Evolutionary conservation across 2,329 filamentous ascomycete species (phyloP).

Genomic region (Calonectria fujianensis): DNA sequence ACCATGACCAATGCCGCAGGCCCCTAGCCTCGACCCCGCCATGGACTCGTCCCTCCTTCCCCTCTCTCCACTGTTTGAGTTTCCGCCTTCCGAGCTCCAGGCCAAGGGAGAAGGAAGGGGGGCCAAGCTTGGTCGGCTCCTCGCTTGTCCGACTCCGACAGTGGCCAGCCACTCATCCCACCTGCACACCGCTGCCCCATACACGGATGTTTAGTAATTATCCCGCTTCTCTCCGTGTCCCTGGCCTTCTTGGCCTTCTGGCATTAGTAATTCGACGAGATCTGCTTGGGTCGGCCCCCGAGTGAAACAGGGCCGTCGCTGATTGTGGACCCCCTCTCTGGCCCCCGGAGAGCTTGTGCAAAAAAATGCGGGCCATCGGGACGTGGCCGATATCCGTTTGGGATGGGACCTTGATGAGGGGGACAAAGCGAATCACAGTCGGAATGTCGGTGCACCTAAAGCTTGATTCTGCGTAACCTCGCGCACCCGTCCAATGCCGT

Average conservation of each 20-base stretch:
- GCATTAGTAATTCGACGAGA: constrained; percentile 28
- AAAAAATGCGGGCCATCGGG: constrained; percentile 31
- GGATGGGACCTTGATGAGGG: constrained; percentile 16
- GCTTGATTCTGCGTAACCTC: not conserved
- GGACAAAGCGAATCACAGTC: not conserved
- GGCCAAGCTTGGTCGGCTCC: not conserved
- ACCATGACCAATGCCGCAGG: not conserved
- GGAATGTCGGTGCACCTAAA: not conserved
- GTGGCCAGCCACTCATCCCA: constrained; percentile 3
- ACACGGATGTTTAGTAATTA: constrained; percentile 22
- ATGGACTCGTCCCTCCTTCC: constrained; percentile 28
- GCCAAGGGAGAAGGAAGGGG: not conserved
- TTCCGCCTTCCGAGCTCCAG: not conserved
- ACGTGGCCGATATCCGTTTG: constrained; percentile 31
- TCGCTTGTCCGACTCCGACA: not conserved
- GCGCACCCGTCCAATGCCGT: not conserved
- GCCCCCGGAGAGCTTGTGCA: not conserved
- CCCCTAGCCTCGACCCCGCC: constrained; percentile 9
- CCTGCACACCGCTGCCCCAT: constrained; percentile 10
- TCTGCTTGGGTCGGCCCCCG: not conserved
- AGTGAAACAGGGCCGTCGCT: constrained; percentile 9
- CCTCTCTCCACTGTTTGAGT: constrained; percentile 9
- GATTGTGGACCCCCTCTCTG: constrained; percentile 10
- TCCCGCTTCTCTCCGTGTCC: constrained; percentile 17
- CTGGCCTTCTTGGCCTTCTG: not conserved